A percentile compares a stretch with the other conserved stretches of the same genome.
Conservation (phyloP, 2,329 filamentous ascomycete species). For the Arthroderma uncinatum region DNA sequence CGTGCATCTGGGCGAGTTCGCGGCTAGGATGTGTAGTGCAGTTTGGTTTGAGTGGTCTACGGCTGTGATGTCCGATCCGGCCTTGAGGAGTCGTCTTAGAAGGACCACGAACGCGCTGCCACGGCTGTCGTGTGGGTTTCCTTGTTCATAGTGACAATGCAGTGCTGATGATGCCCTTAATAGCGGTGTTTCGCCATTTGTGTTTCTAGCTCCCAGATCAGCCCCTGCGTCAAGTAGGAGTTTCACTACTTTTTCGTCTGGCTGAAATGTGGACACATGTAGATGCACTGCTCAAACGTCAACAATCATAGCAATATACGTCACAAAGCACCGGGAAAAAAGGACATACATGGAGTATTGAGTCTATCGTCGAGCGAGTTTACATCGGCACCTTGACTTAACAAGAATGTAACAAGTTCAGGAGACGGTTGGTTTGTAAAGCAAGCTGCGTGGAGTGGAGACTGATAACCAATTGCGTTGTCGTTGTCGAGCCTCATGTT, state of each 20-base stretch:
- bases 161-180: background rate
- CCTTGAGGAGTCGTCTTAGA: background rate
- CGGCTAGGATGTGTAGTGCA: background rate
- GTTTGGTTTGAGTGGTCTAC: background rate
- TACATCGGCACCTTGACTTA: background rate
- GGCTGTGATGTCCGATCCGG: background rate
- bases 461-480: background rate
- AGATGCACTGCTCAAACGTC: background rate
- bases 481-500: background rate
- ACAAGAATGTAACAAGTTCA: background rate
- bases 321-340: no score
- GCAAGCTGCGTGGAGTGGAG: background rate
- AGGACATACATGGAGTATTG: constrained; percentile 1
- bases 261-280: background rate
- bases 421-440: background rate
- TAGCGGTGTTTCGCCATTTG: background rate
- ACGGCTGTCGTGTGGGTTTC: background rate
- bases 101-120: background rate
- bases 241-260: background rate
- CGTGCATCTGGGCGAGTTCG: background rate
- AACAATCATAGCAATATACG: background rate
- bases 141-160: constrained; percentile 1
- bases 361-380: background rate
- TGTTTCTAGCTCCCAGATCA: background rate
- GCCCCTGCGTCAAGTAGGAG: constrained; percentile 3